Base-by-base conservation (phyloP, 352 stramenopile genomes). In the Pythium brachiatum region DNA sequence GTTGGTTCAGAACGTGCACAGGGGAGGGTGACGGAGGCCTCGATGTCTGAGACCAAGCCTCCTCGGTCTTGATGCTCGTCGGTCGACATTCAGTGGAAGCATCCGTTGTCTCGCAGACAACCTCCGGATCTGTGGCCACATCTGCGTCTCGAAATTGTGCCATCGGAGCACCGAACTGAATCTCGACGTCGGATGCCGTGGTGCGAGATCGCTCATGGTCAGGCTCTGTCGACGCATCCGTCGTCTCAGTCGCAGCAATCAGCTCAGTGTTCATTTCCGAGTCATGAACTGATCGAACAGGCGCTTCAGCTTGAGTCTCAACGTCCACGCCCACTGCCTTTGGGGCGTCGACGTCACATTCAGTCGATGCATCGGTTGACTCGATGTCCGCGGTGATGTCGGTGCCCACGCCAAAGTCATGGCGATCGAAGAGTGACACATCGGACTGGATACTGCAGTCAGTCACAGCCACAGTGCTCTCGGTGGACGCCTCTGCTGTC, bases 401-500 rank as follows among this genome's bases (percentile, higher is more conserved):
- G 4, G 23, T 53, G 12, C 25, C 47, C 6, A 25, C 29, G 4
- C 29, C 23, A n/a, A 36, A 6, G 7, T 53, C 47, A 36, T 53
- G 41, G 41, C 20, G 41, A 48, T 48, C 41, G 20, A 48, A 48
- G 7, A 48, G 41, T 8, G 20, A 48, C 0, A 48, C 18, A 27
- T 48, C 41, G 3, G 41, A 48, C 20, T 48, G 41, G 9, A 48
- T 48, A 21, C n/a, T 48, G 41, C 41, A 48, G 20, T 48, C 41
- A 11, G 20, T 6, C 41, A 48, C 41, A 18, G 12, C 41, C 41
- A 48, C n/a, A 4, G 7, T 11, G 23, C 18, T 27, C 20, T 50
- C 46, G 9, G 47, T 52, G 26, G 47, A 56, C 20, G 57, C 46
- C 13, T 64, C 57, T 21, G 26, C 16, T 11, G 59, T 23, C 5